Evolutionary conservation across 2,329 filamentous ascomycete species (phyloP).

Genomic region (Aureobasidium sp.): DNA sequence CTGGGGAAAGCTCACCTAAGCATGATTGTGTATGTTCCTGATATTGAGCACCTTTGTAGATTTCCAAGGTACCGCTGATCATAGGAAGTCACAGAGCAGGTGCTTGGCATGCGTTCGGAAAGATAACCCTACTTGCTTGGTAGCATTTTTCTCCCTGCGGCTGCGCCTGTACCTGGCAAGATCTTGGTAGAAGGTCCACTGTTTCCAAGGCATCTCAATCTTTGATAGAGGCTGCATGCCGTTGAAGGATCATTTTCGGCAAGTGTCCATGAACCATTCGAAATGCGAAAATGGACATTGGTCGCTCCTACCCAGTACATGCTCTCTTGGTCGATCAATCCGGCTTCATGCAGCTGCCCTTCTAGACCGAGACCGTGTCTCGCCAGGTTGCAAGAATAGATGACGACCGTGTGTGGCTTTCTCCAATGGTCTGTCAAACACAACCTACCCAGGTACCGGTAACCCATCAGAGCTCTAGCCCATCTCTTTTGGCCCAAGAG

Average conservation of each 20-base stretch:
- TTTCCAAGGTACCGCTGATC: background rate
- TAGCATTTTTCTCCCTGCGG: background rate
- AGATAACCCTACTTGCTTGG: background rate
- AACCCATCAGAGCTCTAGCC: background rate
- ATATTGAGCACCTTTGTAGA: background rate
- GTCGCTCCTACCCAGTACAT: background rate
- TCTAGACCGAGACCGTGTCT: slow-evolving; percentile 10
- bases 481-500: background rate
- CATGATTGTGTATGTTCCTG: background rate
- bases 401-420: slow-evolving; percentile 1
- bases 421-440: slow-evolving; percentile 11
- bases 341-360: slow-evolving; percentile 11
- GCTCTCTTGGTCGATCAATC: background rate
- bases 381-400: slow-evolving; percentile 7
- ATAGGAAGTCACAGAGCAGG: background rate
- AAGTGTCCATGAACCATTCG: background rate
- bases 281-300: background rate
- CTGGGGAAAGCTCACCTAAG: background rate
- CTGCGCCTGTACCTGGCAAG: background rate
- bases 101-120: background rate
- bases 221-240: background rate
- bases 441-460: slow-evolving; percentile 9
- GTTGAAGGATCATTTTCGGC: background rate
- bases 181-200: background rate
- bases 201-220: background rate